These are phyloP conservation scores for Lepiota venenata DNA, from an alignment of 768 basidiomycete genomes.

Conservation along the genomic window DNA sequence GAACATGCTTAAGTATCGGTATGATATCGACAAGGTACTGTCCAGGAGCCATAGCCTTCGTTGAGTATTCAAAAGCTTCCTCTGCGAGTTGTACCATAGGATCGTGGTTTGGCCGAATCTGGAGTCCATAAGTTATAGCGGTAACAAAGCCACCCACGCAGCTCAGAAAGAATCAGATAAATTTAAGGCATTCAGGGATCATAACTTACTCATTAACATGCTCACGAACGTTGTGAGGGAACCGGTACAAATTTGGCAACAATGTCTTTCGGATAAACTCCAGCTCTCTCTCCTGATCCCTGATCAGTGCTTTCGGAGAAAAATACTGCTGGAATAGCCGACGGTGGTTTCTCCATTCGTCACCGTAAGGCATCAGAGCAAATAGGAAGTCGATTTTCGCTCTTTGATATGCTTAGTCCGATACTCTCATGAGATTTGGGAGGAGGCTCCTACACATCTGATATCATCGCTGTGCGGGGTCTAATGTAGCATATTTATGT, in stretches of 20 bases:
- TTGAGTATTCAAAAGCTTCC: not conserved
- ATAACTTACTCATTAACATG: conserved; percentile 9
- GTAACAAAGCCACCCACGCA: too few relatives aligned
- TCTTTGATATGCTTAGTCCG: not conserved
- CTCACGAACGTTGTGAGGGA: not conserved
- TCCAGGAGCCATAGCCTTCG: not conserved
- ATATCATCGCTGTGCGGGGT: not conserved
- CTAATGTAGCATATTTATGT: not conserved
- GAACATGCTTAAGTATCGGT: too few relatives aligned
- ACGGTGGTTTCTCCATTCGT: too few relatives aligned
- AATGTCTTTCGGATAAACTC: too few relatives aligned
- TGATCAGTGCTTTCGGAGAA: too few relatives aligned
- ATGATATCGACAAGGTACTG: too few relatives aligned
- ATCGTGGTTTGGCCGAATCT: not conserved
- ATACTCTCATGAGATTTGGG: not conserved
- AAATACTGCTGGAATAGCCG: too few relatives aligned
- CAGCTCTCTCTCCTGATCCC: too few relatives aligned
- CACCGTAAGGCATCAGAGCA: conserved; percentile 21
- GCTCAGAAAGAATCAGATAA: too few relatives aligned
- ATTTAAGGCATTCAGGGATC: too few relatives aligned
- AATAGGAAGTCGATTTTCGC: conserved; percentile 2
- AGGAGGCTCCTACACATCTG: too few relatives aligned
- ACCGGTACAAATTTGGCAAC: conserved; percentile 1
- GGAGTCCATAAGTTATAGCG: too few relatives aligned
- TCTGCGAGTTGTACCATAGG: not conserved